Conservation (phyloP, 2,329 filamentous ascomycete species). For the Beauveria australis region DNA sequence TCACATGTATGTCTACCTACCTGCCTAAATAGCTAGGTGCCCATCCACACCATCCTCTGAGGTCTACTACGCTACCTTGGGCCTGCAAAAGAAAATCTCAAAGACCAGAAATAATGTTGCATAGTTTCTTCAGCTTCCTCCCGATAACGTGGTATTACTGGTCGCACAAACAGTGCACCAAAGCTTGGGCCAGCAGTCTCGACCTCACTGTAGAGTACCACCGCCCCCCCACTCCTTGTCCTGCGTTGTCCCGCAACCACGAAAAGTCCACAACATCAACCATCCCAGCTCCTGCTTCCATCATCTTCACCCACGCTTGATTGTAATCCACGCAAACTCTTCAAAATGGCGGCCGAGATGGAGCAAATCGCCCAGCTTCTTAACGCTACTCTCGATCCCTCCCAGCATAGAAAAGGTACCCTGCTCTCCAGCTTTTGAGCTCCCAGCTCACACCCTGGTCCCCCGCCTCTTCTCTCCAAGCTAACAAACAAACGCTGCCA, state of each 20-base stretch:
- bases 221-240: not conserved
- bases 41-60: too few species aligned
- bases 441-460: conserved; percentile 14
- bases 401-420: conserved; percentile 80
- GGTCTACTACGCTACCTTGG: not conserved
- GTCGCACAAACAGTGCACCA: not conserved
- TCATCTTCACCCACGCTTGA: conserved; percentile 13
- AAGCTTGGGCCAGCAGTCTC: conserved; percentile 1
- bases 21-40: too few species aligned
- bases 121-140: not conserved
- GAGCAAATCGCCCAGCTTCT: conserved; percentile 70
- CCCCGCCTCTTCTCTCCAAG: conserved; percentile 22
- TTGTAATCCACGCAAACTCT: conserved; percentile 7
- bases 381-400: conserved; percentile 80
- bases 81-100: not conserved
- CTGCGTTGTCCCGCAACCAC: conserved; percentile 12
- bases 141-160: too few species aligned
- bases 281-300: conserved; percentile 4
- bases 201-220: not conserved
- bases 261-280: conserved; percentile 10
- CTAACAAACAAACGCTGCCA: conserved; percentile 38
- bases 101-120: not conserved
- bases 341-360: conserved; percentile 49
- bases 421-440: conserved; percentile 21
- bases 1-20: too few species aligned